phyloP scores from a whole-genome alignment of 257 asterid genomes.

The Scutellaria minor region DNA sequence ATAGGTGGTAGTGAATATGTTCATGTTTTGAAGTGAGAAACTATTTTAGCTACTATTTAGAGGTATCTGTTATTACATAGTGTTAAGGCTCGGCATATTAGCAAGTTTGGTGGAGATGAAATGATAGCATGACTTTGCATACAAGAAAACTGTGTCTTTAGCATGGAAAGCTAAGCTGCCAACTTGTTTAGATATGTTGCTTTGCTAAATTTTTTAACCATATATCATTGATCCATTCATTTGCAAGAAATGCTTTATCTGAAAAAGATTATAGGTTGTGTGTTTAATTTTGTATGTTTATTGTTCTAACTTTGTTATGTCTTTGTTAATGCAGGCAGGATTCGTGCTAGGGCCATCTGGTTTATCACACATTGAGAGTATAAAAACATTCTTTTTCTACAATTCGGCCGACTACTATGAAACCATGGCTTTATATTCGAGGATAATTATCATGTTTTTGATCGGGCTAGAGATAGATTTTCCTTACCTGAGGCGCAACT shows the following conservation, averaged over 20 bases:
- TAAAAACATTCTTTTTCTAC: conserved; percentile 63
- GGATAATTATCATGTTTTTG: conserved; percentile 89
- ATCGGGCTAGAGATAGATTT: conserved; percentile 91
- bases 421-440: conserved; percentile 69
- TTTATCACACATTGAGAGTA: conserved; percentile 55
- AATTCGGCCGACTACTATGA: conserved; percentile 78
- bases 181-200: neutral
- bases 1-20: neutral
- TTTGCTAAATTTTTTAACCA: neutral
- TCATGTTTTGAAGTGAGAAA: neutral
- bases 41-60: neutral
- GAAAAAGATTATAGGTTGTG: neutral
- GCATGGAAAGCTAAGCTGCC: neutral
- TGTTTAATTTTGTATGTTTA: neutral
- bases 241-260: neutral
- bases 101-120: neutral
- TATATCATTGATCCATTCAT: neutral
- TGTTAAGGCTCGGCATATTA: neutral
- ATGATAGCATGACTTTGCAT: neutral
- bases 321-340: conserved; percentile 73
- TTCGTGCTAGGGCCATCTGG: conserved; percentile 93
- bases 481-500: conserved; percentile 72
- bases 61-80: too few species aligned
- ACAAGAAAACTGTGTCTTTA: conserved; percentile 13
- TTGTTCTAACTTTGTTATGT: conserved; percentile 22